Evolutionary conservation across 352 stramenopile species (phyloP), one percentile per base, ranked within the genome.

Genomic region (Poterioochromonas sp.): DNA sequence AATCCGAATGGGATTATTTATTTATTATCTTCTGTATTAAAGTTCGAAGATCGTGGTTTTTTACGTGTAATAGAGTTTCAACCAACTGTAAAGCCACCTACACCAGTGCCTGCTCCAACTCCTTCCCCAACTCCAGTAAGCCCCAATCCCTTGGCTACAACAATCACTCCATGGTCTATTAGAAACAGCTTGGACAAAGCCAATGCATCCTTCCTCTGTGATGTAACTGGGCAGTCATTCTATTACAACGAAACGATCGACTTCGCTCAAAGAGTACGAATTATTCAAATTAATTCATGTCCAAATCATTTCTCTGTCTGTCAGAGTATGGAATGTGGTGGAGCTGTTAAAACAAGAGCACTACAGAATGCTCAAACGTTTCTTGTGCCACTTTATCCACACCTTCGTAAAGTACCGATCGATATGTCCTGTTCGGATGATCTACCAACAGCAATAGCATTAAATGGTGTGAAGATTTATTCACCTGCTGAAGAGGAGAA

Each of bases 301-400:
- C 62, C 62, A 5, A 71, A 71, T 32, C 62, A 71, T 44, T 71
- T 32, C 34, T 41, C 11, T 71, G 62, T 71, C 8, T 71, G 62
- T 49, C 62, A 71, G 26, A 5, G 32, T 40, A 11, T 29, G 8
- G 35, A 71, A 44, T 71, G 62, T 71, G 62, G 29, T 2, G 62
- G 62, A 8, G 15, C 8, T 8, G 20, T 49, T 34, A 18, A 15
- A 26, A 71, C 62, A 40, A 8, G 62, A 49, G 62, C 62, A 26
- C 5, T 44, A 32, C 34, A 71, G 15, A 32, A 5, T 11, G 18
- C 11, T n/a, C 11, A 32, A 26, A 32, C 5, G 15, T 22, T 71
- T 18, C 8, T n/a, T 35, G 32, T 71, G 1, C 62, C 62, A 26
- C 26, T 71, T 3, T 71, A 44, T 71, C 62, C 62, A 32, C 1